phyloP scores from a whole-genome alignment of 2,329 filamentous ascomycete genomes.

The Colletotrichum endophyticum region DNA sequence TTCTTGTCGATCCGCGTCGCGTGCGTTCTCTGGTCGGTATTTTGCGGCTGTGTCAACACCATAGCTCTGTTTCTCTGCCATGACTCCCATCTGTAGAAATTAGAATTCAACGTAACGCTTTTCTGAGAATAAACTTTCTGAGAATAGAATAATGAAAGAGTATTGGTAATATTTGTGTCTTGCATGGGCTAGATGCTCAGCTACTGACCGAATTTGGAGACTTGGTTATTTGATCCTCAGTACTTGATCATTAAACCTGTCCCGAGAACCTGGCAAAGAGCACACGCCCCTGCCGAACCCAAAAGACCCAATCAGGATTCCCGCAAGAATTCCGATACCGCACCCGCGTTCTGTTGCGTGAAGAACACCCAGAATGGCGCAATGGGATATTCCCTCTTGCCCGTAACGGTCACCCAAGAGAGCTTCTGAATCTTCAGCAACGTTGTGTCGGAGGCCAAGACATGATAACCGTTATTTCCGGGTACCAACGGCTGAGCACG shows the following conservation, averaged over 20 bases:
- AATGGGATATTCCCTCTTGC: background rate
- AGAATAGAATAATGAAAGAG: background rate
- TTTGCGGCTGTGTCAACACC: background rate
- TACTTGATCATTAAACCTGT: background rate
- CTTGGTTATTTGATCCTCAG: too few species aligned
- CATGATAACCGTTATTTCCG: background rate
- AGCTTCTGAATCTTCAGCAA: background rate
- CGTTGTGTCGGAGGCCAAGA: background rate
- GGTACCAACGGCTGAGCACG: background rate
- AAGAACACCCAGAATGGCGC: background rate
- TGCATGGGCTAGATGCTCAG: background rate
- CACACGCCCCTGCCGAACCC: background rate
- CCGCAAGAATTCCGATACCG: background rate
- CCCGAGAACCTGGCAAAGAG: background rate
- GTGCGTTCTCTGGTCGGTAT: background rate
- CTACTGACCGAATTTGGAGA: background rate
- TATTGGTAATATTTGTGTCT: accelerated
- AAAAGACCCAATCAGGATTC: background rate
- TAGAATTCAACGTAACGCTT: accelerated
- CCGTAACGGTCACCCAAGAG: background rate
- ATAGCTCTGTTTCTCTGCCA: background rate
- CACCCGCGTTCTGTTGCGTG: background rate
- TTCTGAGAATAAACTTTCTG: background rate
- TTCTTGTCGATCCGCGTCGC: background rate
- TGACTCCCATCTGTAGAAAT: background rate